Evolutionary conservation across 176 grass and related monocot species (phyloP).

Genomic region (Cenchrus fungigraminus): DNA sequence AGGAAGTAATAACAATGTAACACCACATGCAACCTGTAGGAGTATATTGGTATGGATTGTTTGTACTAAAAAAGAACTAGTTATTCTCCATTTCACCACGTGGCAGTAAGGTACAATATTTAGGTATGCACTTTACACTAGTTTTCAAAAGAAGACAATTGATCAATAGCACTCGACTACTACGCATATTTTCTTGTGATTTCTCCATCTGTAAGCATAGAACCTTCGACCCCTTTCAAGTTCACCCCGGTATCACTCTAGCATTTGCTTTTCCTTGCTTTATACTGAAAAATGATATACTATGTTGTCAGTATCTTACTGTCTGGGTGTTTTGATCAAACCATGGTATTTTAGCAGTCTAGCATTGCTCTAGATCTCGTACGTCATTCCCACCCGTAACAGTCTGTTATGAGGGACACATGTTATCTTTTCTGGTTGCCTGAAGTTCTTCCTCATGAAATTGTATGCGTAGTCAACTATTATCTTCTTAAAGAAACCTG

Average conservation of each 20-base stretch:
- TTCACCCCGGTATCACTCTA: neutral
- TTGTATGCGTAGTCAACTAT: slow-evolving; percentile 63
- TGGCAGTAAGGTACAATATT: neutral
- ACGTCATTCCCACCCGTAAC: slow-evolving; percentile 70
- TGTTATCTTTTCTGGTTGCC: slow-evolving; percentile 59
- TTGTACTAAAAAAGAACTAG: neutral
- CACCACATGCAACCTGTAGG: neutral
- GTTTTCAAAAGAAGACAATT: neutral
- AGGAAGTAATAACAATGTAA: neutral
- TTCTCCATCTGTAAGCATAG: neutral
- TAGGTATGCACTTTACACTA: neutral
- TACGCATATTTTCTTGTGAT: neutral
- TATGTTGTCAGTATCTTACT: neutral
- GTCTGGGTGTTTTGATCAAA: neutral
- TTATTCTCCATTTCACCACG: neutral
- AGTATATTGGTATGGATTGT: neutral
- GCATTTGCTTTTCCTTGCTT: slow-evolving; percentile 16
- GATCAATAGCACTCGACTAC: neutral
- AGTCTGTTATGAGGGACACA: slow-evolving; percentile 61
- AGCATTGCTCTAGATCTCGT: slow-evolving; percentile 48
- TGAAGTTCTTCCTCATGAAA: slow-evolving; percentile 78
- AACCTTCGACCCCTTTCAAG: neutral
- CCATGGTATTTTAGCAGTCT: neutral
- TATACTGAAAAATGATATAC: neutral
- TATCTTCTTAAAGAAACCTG: slow-evolving; percentile 50